Percentiles rank a stretch among this genome's conserved stretches.
Conservation (phyloP, 352 stramenopile genomes). For the Pythium utonaiense region DNA sequence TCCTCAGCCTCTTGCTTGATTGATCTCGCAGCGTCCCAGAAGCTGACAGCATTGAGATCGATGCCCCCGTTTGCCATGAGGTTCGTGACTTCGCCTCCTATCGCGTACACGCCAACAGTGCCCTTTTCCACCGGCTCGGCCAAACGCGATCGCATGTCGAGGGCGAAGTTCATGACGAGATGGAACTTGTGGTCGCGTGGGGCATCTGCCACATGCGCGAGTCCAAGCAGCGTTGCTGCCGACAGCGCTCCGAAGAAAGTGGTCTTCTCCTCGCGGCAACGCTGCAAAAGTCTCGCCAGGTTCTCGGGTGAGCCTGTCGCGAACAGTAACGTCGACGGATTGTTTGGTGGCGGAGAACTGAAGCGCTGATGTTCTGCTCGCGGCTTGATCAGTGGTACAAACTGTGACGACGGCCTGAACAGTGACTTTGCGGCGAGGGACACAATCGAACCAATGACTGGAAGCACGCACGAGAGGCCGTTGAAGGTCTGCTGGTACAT, state of each 20-base stretch:
- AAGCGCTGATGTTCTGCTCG: constrained; percentile 28
- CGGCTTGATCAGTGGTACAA: constrained; percentile 29
- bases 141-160: constrained; percentile 6
- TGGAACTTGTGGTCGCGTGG: constrained; percentile 10
- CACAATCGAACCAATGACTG: background rate
- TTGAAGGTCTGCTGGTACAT: constrained; percentile 39
- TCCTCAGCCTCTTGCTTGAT: constrained; percentile 4
- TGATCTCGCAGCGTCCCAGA: background rate
- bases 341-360: background rate
- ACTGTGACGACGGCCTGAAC: background rate
- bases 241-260: constrained; percentile 36
- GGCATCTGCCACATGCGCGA: constrained; percentile 15
- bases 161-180: constrained; percentile 15
- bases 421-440: constrained; percentile 29
- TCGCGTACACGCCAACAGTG: constrained; percentile 3
- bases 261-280: constrained; percentile 27
- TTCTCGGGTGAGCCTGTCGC: constrained; percentile 20
- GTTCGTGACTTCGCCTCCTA: constrained; percentile 7
- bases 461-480: constrained; percentile 18
- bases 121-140: constrained; percentile 16
- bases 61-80: background rate
- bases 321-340: constrained; percentile 32
- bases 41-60: background rate
- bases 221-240: constrained; percentile 26
- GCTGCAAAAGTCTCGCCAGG: constrained; percentile 22